Evolutionary conservation across 2,329 filamentous ascomycete genomes (phyloP), one percentile per base, ranked within the genome.

Genomic region (Cytospora schulzeri): DNA sequence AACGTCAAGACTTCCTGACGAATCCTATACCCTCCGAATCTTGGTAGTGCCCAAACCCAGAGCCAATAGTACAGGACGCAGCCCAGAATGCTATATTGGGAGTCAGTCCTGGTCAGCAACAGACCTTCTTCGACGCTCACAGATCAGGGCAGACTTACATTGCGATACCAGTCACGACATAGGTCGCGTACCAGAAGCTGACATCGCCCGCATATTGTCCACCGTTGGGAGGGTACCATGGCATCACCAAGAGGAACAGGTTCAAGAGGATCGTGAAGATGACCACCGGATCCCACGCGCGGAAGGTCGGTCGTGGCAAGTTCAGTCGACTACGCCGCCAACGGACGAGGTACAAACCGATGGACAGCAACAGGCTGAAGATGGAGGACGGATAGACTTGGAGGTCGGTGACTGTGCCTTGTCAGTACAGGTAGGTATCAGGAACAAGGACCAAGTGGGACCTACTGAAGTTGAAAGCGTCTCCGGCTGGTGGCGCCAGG

Each of bases 101-200:
- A 9, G 15, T 4, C 3, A 45, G 17, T n/a, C 29, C 26, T 12
- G 14, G 28, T 45, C 33, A 62, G 41, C 8, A 4, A 45, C 19
- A 8, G 17, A 6, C 6, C 4, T 1, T 26, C 29, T 35, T 2
- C 11, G 33, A 9, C 19, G 17, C 8, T 31, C n/a, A 11, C 1
- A 17, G 12, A 2, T 12, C 7, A 51, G 33, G 17, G 29, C 2
- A 26, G 28, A 82, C 83, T 79, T 77, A 86, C 83, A 90, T 82
- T 26, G 74, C 87, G 64, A 91, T 81, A 0, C 89, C 88, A 0
- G 86, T 83, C 0, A 87, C 83, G 24, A 84, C 82, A 69, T 91
- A 91, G 0, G 88, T 91, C 1, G 81, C 88, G 68, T 91, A 92
- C 85, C 86, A 92, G 74, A 92, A 92, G 60, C 84, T 88, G 1